A percentile compares a stretch with the other conserved stretches of the same genome.
Conservation (phyloP, 768 basidiomycete species). For the Pisolithus microcarpus region DNA sequence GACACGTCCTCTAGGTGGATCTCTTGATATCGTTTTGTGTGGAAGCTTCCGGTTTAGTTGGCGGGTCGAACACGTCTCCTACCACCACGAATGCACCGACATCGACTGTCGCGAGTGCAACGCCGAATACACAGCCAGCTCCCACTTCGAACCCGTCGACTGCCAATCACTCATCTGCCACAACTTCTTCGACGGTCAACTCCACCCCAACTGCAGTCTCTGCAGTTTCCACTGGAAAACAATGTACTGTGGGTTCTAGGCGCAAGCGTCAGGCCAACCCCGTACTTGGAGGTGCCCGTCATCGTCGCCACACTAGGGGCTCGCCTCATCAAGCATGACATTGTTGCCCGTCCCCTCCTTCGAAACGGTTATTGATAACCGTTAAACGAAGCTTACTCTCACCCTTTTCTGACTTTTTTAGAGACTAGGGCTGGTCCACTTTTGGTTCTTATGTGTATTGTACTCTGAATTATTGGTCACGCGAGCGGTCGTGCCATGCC, state of each 20-base stretch:
- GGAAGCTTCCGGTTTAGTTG: conserved; percentile 21
- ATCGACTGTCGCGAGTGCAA: background rate
- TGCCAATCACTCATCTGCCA: background rate
- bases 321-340: background rate
- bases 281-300: background rate
- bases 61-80: background rate
- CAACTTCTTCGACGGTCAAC: background rate
- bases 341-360: background rate
- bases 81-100: background rate
- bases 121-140: background rate
- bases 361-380: conserved; percentile 7
- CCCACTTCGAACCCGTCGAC: background rate
- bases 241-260: background rate
- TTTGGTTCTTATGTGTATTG: background rate
- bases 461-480: background rate
- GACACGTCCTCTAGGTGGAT: conserved; percentile 29
- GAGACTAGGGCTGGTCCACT: background rate
- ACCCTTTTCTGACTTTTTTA: background rate
- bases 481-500: background rate
- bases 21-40: conserved; percentile 44
- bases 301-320: background rate
- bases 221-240: background rate
- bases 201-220: background rate
- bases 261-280: background rate
- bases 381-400: background rate